Evolutionary conservation across 345 rosid genomes (phyloP).

Genomic region (Mallotus nudiflorus): DNA sequence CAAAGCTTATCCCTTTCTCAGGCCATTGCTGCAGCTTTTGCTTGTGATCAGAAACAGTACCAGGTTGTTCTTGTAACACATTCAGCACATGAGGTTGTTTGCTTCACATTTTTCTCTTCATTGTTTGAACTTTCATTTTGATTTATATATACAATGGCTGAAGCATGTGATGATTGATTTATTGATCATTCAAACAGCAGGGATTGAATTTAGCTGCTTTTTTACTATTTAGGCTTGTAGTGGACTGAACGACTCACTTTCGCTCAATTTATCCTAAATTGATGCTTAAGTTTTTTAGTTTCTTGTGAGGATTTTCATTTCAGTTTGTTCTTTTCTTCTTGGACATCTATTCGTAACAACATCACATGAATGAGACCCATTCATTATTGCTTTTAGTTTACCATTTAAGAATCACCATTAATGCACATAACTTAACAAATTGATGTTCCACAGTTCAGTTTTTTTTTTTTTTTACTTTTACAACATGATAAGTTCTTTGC

Average conservation of each 20-base stretch:
- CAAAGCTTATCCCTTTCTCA: constrained; percentile 25
- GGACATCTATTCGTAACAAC: neutral
- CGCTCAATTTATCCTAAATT: neutral
- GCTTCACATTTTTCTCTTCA: neutral
- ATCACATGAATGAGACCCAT: neutral
- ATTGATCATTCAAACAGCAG: too few species aligned
- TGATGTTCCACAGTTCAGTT: neutral
- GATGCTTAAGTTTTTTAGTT: neutral
- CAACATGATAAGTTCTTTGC: neutral
- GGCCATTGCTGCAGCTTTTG: constrained; percentile 84
- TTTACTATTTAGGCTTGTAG: too few species aligned
- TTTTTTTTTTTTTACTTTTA: too few species aligned
- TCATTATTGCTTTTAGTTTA: neutral
- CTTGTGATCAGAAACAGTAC: constrained; percentile 51
- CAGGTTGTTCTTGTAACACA: constrained; percentile 67
- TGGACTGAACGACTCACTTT: too few species aligned
- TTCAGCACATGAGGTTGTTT: constrained; percentile 79
- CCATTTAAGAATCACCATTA: neutral
- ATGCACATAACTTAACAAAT: neutral
- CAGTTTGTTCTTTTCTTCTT: neutral
- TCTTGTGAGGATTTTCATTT: neutral
- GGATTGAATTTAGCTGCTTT: too few species aligned
- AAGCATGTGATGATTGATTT: too few species aligned
- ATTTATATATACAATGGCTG: too few species aligned
- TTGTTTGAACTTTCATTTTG: neutral